Conservation (phyloP, 1,139 yeast genomes). For the Yamadazyma diospyri region DNA sequence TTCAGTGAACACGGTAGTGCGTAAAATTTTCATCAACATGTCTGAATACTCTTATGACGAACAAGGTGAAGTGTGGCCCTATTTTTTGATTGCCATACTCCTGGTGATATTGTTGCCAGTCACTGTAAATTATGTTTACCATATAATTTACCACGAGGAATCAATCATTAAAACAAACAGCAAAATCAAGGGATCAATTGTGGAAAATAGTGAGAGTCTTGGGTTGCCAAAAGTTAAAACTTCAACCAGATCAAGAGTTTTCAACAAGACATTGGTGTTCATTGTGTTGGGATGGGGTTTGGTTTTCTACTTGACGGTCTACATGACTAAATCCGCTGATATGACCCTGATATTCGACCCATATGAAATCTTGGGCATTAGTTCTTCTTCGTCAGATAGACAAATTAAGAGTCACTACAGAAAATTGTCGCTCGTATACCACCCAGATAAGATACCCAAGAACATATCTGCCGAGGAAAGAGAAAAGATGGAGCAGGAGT, state of each 20-base stretch:
- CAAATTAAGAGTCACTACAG: constrained; percentile 82
- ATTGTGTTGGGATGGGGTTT: constrained; percentile 67
- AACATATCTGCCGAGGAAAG: constrained; percentile 62
- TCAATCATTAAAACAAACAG: constrained; percentile 19
- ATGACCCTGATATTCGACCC: constrained; percentile 71
- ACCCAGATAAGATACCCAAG: constrained; percentile 86
- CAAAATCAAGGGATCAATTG: constrained; percentile 32
- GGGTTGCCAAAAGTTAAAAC: constrained; percentile 26
- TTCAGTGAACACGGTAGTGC: too few relatives aligned
- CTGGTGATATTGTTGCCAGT: constrained; percentile 62
- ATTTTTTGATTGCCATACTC: constrained; percentile 74
- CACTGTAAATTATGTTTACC: constrained; percentile 47
- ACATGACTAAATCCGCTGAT: constrained; percentile 47
- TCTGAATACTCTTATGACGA: constrained; percentile 80
- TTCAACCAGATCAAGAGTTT: constrained; percentile 36
- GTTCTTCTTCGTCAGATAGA: constrained; percentile 64
- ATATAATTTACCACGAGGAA: constrained; percentile 21
- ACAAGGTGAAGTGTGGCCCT: constrained; percentile 94
- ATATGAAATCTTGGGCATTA: constrained; percentile 76
- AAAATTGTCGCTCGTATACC: constrained; percentile 80
- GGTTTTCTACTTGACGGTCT: constrained; percentile 47
- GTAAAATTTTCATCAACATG: constrained; percentile 8
- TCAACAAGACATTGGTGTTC: constrained; percentile 44
- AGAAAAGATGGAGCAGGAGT: constrained; percentile 64
- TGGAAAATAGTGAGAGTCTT: constrained; percentile 25